Evolutionary conservation across 768 basidiomycete genomes (phyloP), one percentile per base, ranked within the genome.

Genomic region (Auriscalpium orientale): DNA sequence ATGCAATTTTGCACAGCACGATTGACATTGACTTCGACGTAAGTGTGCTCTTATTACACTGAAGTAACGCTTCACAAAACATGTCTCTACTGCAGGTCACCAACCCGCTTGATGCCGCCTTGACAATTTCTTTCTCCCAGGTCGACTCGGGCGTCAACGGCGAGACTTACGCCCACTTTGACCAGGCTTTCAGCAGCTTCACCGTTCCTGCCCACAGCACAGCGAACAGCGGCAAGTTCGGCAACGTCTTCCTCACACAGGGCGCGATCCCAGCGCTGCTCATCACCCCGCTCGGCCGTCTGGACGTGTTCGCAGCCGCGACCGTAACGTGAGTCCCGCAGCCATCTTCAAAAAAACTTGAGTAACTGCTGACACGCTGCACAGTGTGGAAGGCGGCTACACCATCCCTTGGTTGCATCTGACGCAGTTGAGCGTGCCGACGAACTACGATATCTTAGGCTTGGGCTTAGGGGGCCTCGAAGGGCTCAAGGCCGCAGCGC

Each of bases 401-500:
- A 71, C 73, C 56, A 66, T 87, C 45, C 85, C 86, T 11, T 87
- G 83, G 84, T 67, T 87, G 58, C 76, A 85, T 51, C 71, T 87
- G 50, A 66, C 71, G 36, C 83, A 86, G 66, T 68, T 67, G 43
- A 61, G 65, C 46, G 83, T 86, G 8, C 76, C 81, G 13, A 81
- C 83, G 34, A 58, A 65, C 9, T 87, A 85, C 58, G 28, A 28
- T 28, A 3, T 28, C 28, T 28, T 28, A 28, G 54, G 53, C 22
- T 28, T 56, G 5, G 22, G 15, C 13, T 48, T 54, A 4, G 11
- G 48, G 12, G 35, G 47, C 13, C 49, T 35, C 37, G 33, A 10
- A 52, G 28, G 28, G 28, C 62, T 22, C 21, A 28, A 46, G 18
- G 59, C 22, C 59, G 56, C 34, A 10, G 50, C 60, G 16, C 28